These are phyloP conservation scores for Wallacemonas sp. DNA, from an alignment of 208 protist genomes.

Conservation along the genomic window DNA sequence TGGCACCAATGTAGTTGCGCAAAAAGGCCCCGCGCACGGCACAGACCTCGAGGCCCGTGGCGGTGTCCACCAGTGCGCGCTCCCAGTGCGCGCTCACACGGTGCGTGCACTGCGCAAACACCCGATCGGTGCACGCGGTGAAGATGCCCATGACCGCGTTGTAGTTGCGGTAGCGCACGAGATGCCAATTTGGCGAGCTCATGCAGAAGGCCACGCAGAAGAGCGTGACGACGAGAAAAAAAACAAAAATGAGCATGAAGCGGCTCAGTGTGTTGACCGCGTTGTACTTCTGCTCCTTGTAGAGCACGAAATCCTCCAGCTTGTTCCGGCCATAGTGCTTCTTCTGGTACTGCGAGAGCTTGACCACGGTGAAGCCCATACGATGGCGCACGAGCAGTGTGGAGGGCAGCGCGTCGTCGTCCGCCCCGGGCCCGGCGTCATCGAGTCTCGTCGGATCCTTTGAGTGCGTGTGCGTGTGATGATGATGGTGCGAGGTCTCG, in stretches of 20 bases:
- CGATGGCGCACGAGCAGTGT: slow-evolving; percentile 47
- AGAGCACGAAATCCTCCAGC: slow-evolving; percentile 59
- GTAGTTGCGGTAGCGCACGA: slow-evolving; percentile 24
- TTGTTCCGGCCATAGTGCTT: slow-evolving; percentile 27
- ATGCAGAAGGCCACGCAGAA: slow-evolving; percentile 57
- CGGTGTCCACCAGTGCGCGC: slow-evolving; percentile 30
- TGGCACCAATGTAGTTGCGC: slow-evolving; percentile 34
- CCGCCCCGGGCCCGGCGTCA: too few species aligned
- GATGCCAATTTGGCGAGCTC: slow-evolving; percentile 57
- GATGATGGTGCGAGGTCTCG: too few species aligned
- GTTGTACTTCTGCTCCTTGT: slow-evolving; percentile 87
- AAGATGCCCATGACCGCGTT: slow-evolving; percentile 59
- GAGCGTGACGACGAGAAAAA: slow-evolving; percentile 33
- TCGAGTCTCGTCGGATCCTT: too few species aligned
- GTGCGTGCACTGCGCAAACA: slow-evolving; percentile 35
- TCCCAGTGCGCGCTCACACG: slow-evolving; percentile 24
- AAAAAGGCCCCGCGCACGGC: slow-evolving; percentile 28
- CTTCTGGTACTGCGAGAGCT: slow-evolving; percentile 31
- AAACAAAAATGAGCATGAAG: slow-evolving; percentile 53
- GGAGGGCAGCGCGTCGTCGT: slow-evolving; percentile 6
- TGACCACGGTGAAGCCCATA: slow-evolving; percentile 56
- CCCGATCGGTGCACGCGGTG: slow-evolving; percentile 36
- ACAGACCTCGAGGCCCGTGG: slow-evolving; percentile 47
- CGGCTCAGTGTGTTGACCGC: slow-evolving; percentile 64
- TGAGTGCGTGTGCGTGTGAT: too few species aligned